These are phyloP conservation scores for Taphrina sp. DNA, from an alignment of 1,139 yeast genomes.

Conservation along the genomic window DNA sequence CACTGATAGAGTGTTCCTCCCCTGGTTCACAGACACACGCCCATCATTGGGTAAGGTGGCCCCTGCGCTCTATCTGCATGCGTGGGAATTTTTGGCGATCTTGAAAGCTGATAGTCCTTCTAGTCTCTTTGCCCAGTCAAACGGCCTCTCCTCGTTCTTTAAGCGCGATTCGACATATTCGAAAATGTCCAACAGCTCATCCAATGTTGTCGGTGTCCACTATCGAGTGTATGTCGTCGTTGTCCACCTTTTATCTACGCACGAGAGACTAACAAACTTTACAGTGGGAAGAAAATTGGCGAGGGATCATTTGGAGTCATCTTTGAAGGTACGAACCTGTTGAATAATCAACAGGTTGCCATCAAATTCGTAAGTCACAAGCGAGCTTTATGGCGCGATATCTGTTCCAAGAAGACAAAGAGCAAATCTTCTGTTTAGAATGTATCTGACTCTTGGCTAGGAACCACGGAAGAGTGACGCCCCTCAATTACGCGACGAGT, in stretches of 20 bases:
- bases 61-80: background rate
- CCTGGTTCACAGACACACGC: slow-evolving; percentile 14
- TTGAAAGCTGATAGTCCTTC: too few relatives aligned
- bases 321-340: slow-evolving; percentile 86
- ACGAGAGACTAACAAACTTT: background rate
- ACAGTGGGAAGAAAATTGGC: slow-evolving; percentile 82
- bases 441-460: slow-evolving; percentile 42
- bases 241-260: background rate
- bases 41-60: slow-evolving; percentile 22
- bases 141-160: slow-evolving; percentile 24
- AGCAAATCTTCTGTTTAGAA: too few relatives aligned
- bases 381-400: too few relatives aligned
- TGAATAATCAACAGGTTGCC: slow-evolving; percentile 75
- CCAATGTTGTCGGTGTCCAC: slow-evolving; percentile 66
- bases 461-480: slow-evolving; percentile 97
- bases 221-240: slow-evolving; percentile 58
- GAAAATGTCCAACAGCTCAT: slow-evolving; percentile 36
- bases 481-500: slow-evolving; percentile 94
- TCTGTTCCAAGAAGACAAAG: too few relatives aligned
- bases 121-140: slow-evolving; percentile 21
- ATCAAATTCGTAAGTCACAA: slow-evolving; percentile 53
- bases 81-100: too few relatives aligned
- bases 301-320: slow-evolving; percentile 98
- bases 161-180: slow-evolving; percentile 7
- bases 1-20: too few relatives aligned